These are phyloP conservation scores for Epichloe typhina DNA, from an alignment of 2,329 filamentous ascomycete genomes.

Conservation along the genomic window DNA sequence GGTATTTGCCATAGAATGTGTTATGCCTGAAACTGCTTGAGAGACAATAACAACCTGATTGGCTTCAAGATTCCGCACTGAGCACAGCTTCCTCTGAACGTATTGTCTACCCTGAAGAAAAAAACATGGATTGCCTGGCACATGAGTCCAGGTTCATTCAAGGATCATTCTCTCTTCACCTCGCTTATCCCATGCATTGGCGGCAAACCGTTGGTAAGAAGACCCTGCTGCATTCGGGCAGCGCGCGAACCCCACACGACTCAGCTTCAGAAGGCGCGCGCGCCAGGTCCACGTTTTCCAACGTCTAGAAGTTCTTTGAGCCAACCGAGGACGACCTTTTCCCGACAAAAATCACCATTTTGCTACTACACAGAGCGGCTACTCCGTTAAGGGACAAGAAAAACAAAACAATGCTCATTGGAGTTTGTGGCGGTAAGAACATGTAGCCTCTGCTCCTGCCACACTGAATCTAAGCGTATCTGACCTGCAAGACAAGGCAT, in stretches of 20 bases:
- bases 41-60: too few species aligned
- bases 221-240: background rate
- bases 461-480: background rate
- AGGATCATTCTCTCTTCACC: too few species aligned
- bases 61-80: too few species aligned
- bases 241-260: conserved; percentile 6
- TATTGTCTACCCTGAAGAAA: too few species aligned
- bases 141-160: too few species aligned
- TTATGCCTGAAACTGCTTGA: background rate
- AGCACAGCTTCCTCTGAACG: too few species aligned
- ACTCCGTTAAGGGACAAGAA: too few species aligned
- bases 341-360: too few species aligned
- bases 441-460: background rate
- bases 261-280: background rate
- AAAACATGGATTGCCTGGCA: too few species aligned
- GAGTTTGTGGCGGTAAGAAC: conserved; percentile 55
- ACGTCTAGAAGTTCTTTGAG: background rate
- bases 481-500: conserved; percentile 50
- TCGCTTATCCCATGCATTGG: background rate
- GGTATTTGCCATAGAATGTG: too few species aligned
- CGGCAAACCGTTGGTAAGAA: background rate
- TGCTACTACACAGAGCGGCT: too few species aligned
- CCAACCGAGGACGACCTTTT: background rate
- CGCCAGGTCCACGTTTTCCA: background rate
- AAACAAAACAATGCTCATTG: conserved; percentile 54